Base-by-base conservation (phyloP, 176 grass and related monocot species). In the Oryza punctata region DNA sequence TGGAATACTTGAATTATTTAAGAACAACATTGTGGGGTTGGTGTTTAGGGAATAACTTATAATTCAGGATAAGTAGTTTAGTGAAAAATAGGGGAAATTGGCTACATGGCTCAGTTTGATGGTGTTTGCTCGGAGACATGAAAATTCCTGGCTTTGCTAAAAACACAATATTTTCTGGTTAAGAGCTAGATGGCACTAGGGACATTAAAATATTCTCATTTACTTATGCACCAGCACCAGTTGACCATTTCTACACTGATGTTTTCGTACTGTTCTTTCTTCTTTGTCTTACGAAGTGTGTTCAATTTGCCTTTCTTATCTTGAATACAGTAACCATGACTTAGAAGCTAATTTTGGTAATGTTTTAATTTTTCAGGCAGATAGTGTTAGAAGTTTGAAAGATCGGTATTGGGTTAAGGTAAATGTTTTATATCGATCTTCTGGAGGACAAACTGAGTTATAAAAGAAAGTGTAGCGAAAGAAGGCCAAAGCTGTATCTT, bases 371-470 rank as follows among this genome's bases (percentile, higher is more conserved):
- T 81, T 87, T 72, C 87, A 98, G 96, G 91, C 87, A 69, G 96
- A 98, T 73, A 88, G 82, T 61, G 69, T 84, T 32, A 93, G 70
- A 93, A 76, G 47, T 52, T 91, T 82, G 85, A 91, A 86, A 70
- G 96, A 91, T 68, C 82, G 87, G 21, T 98, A 98, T 63, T 98
- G 96, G 92, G 87, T 98, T 16, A 98, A 98, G 96, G 96, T 98
- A 87, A 85, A 26, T 80, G 79, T 3, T 81, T 86, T 69, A 79
- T 12, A 63, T 67, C 12, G 70, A 76, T 68, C 15, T 61, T 54
- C 46, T 47, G 6, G 45, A 68, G 35, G 23, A 0, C 24, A 43
- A 54, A 66, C 69, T 70, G 12, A 45, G 5, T 65, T 41, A 12
- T 57, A 40, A 4, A 70, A 50, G n/a, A 24, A 49, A 26, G 59